Base-by-base conservation (phyloP, 2,329 filamentous ascomycete genomes). In the Boeremia exigua region DNA sequence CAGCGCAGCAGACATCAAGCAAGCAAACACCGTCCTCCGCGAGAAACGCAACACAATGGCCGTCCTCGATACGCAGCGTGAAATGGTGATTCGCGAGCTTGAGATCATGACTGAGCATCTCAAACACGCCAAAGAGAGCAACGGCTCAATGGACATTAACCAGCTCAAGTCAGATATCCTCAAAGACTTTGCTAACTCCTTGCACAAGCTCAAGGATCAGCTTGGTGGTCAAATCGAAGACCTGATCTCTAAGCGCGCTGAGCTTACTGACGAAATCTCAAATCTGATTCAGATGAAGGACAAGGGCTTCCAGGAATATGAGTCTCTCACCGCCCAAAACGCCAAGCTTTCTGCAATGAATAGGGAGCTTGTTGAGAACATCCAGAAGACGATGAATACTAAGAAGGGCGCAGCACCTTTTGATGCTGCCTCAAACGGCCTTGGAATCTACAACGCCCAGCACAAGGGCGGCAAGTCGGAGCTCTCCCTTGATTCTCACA, bases 1-100 rank as follows among this genome's bases (percentile, higher is more conserved):
- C 62, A 83, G 81, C 27, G 82, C 83, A 5, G 81, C 79, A 12
- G 84, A 85, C 59, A 86, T 88, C 58, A 89, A 89, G 76, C 89
- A 88, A 66, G 86, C 96, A 28, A 96, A 96, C 75, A 92, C 89
- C 66, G 94, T 93, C 72, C 80, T 98, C 23, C 84, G 90, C 32
- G 93, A 98, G 76, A 98, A 98, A 80, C 85, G 95, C 55, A 96
- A 96, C 68, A 98, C 95, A 0, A 95, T 99, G 74, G 94, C 94
- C 6, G 90, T 96, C 15, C 81, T 98, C 47, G 94, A 98, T 73
- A 94, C 93, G 0, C 92, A 97, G 76, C 92, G 92, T 46, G 94
- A 98, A 77, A 93, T 98, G 74, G 94, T 96, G 78, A 91, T 98
- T 68, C 89, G 91, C 36, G 92, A 98, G 75, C 81, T 98, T 15